phyloP scores from a whole-genome alignment of 768 basidiomycete genomes.

The Suillus fuscotomentosus region DNA sequence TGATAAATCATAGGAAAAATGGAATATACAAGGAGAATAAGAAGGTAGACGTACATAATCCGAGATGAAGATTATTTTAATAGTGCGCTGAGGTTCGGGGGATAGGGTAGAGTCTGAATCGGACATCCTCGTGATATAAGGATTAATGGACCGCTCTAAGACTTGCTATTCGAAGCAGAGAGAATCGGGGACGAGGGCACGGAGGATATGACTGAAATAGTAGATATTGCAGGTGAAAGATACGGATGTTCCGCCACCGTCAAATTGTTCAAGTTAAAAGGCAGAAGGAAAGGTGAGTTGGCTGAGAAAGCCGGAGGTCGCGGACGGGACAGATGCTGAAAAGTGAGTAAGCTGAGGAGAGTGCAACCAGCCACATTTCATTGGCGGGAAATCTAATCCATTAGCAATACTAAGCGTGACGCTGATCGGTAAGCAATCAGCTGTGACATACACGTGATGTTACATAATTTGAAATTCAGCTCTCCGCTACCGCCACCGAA shows the following conservation, averaged over 20 bases:
- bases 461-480: constrained; percentile 17
- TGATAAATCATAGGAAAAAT: not conserved
- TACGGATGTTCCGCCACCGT: not conserved
- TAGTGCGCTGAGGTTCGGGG: constrained; percentile 15
- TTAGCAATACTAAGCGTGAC: constrained; percentile 17
- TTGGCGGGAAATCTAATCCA: constrained; percentile 12
- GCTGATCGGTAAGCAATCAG: constrained; percentile 31
- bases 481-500: constrained; percentile 2
- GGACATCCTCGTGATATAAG: constrained; percentile 18
- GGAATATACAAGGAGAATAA: not conserved
- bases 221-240: not conserved
- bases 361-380: constrained; percentile 7
- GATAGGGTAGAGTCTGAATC: constrained; percentile 10
- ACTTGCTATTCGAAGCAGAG: not conserved
- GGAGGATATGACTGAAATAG: not conserved
- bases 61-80: constrained; percentile 35
- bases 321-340: constrained; percentile 1
- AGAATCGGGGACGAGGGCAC: not conserved
- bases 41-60: constrained; percentile 27
- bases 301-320: not conserved
- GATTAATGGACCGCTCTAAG: not conserved
- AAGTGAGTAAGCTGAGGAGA: constrained; percentile 16
- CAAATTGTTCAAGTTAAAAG: not conserved
- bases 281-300: constrained; percentile 1
- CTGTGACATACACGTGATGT: constrained; percentile 12